Base-by-base conservation (phyloP, 306 rosid genomes). In the Leucaena leucocephala region DNA sequence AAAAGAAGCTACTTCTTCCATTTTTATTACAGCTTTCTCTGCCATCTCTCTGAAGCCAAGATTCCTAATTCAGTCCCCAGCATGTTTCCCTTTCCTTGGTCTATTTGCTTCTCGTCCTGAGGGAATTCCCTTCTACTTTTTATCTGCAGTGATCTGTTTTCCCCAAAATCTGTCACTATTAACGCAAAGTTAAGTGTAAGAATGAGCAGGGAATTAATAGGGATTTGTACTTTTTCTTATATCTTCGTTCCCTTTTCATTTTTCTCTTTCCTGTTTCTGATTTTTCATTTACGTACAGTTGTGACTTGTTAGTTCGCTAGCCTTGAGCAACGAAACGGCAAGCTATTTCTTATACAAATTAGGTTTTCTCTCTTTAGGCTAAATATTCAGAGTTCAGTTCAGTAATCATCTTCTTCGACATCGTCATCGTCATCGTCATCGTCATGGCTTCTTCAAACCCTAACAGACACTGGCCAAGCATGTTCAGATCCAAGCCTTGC, bases 381-480 rank as follows among this genome's bases (percentile, higher is more conserved):
- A 59, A 59, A 59, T 59, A 59, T 79, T 57, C 85, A 61, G 40
- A 19, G 35, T 8, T 22, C 5, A 57, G 35, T 57, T 77, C 77
- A 71, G 27, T 52, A 33, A 55, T 68, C 40, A 55, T 68, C 42
- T 3, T 44, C 36, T 19, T 15, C n/a, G 2, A 12, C 17, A 48
- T 43, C 13, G 46, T 43, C 48, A 45, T 40, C 44, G 68, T 7
- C 83, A 34, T 67, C 84, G 68, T 62, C 82, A 76, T 64, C 83
- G 72, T 85, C 90, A 95, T 95, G 98, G 93, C 98, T 87, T 92
- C 98, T 55, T 95, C 98, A 17, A 63, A 63, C 44, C 39, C 68
- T 14, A 95, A 95, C 81, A 88, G 96, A 89, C 98, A 95, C 91
- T 95, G 98, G 98, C 98, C 98, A 45, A 95, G 98, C 85, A 91